These are phyloP conservation scores for Boletus rex-veris DNA, from an alignment of 768 basidiomycete genomes.

Conservation along the genomic window DNA sequence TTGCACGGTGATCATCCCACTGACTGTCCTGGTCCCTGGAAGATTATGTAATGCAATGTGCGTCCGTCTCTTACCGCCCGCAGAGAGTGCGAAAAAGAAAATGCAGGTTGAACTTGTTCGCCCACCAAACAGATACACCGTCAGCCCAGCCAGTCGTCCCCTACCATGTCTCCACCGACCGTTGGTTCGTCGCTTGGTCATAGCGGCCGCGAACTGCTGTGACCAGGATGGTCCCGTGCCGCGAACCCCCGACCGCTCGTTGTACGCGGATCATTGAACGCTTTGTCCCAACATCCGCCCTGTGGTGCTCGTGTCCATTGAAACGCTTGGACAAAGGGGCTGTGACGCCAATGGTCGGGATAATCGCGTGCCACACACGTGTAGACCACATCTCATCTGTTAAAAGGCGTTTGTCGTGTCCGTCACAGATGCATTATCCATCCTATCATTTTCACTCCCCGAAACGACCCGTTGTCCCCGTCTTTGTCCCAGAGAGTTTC, in stretches of 20 bases:
- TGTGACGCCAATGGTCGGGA: slow-evolving; percentile 17
- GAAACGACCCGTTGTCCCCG: not conserved
- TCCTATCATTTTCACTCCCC: slow-evolving; percentile 6
- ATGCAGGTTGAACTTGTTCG: slow-evolving; percentile 2
- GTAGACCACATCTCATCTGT: slow-evolving; percentile 27
- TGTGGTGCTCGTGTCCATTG: not conserved
- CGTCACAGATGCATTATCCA: slow-evolving; percentile 23
- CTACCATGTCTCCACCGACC: not conserved
- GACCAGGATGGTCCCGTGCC: not conserved
- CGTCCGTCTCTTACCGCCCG: not conserved
- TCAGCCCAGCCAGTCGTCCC: not conserved
- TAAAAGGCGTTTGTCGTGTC: slow-evolving; percentile 25
- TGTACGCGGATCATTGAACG: slow-evolving; percentile 1
- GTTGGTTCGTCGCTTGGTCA: not conserved
- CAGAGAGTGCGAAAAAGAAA: not conserved
- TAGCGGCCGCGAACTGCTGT: not conserved
- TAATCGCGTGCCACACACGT: slow-evolving; percentile 34
- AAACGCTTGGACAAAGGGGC: slow-evolving; percentile 13
- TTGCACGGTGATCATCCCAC: slow-evolving; percentile 1
- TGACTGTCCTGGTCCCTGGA: not conserved
- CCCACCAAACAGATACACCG: not conserved
- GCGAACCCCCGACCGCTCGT: not conserved
- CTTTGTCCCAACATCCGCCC: slow-evolving; percentile 9
- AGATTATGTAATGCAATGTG: slow-evolving; percentile 14
- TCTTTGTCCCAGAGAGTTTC: not conserved